Evolutionary conservation across 164 flowering plant genomes (phyloP), one percentile per base, ranked within the genome.

Genomic region (Vitis cinerea): DNA sequence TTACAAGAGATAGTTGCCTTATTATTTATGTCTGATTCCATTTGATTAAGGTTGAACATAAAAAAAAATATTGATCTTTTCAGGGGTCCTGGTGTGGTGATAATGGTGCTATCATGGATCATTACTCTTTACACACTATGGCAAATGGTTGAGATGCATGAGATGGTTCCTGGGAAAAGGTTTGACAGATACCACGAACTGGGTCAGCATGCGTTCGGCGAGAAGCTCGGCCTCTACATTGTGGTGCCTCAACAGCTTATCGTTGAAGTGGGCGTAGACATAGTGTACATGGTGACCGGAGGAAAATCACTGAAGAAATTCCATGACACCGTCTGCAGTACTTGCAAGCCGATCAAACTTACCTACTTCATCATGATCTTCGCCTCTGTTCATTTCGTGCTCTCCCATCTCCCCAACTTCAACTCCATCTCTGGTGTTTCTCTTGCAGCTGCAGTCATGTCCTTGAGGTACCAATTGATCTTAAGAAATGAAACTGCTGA

Each of bases 91-190:
- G 89, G 89, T 23, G 72, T 77, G 5, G 75, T 73, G 5, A 71
- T 86, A 23, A 67, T 84, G 19, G 23, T 84, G 1, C 50, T 86
- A 27, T 86, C 87, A 50, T 86, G 89, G 89, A 44, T 78, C 49
- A 72, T 84, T 16, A 86, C 87, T 5, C 54, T 86, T 2, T 86
- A 80, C 81, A 86, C 89, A 1, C 60, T 86, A 17, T 86, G 89
- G 89, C 87, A 86, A 73, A 86, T 86, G 89, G 89, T 86, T 31
- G 80, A 86, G 64, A 84, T 86, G 87, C 90, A 86, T 31, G 89
- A 86, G 60, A 86, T 84, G 87, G 83, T 84, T 3, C 83, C 83
- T 9, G 89, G 86, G 15, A 86, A 70, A 59, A 72, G 89, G 27
- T 84, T 86, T 37, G 83, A 86, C 56, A 53, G 89, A 49, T 86